phyloP scores from a whole-genome alignment of 2,329 filamentous ascomycete genomes.

The Colletotrichum sp. region DNA sequence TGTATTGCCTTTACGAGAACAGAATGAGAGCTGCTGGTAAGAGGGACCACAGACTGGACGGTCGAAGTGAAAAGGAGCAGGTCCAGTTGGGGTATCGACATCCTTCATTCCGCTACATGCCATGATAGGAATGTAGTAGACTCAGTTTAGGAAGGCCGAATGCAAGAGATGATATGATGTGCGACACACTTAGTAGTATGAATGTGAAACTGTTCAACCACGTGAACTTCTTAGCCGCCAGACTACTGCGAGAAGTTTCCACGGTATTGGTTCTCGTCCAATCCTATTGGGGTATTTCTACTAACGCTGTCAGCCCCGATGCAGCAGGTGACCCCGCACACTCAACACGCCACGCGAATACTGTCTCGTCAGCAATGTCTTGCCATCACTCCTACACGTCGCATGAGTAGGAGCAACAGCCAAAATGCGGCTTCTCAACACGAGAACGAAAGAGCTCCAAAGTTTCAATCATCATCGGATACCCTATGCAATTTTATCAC shows the following conservation, averaged over 20 bases:
- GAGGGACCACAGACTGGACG: conserved; percentile 45
- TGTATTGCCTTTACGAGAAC: conserved; percentile 61
- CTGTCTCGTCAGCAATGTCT: background rate
- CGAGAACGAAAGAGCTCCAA: background rate
- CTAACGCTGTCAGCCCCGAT: background rate
- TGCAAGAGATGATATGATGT: fast-evolving
- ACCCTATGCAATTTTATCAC: background rate
- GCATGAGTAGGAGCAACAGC: fast-evolving
- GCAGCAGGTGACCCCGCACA: background rate
- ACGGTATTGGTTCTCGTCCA: background rate
- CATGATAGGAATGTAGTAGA: conserved; percentile 27
- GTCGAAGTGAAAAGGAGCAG: conserved; percentile 50
- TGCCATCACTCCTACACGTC: background rate
- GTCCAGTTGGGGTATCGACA: conserved; percentile 56
- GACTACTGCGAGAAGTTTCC: background rate
- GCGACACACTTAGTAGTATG: background rate
- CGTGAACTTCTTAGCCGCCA: background rate
- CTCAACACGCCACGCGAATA: background rate
- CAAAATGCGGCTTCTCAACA: background rate
- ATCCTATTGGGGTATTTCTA: fast-evolving
- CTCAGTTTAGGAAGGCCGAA: fast-evolving
- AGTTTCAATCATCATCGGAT: background rate
- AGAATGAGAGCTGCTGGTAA: conserved; percentile 42
- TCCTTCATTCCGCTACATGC: conserved; percentile 61
- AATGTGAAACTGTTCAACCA: background rate